phyloP scores from a whole-genome alignment of 2,329 filamentous ascomycete genomes.

The Colletotrichum musae region DNA sequence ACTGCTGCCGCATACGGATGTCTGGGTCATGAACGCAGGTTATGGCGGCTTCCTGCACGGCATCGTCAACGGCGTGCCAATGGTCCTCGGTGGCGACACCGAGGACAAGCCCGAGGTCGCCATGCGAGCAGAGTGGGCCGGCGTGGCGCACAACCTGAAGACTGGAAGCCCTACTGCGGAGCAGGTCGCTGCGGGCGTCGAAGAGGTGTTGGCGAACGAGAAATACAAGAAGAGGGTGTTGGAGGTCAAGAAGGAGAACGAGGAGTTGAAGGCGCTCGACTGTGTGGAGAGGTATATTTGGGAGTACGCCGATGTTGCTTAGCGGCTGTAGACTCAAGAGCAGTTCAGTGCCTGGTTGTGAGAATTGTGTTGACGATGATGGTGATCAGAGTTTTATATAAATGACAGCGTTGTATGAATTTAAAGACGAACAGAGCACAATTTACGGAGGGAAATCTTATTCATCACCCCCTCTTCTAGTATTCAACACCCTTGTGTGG shows the following conservation, averaged over 20 bases:
- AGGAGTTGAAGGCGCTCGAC: slow-evolving; percentile 44
- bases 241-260: slow-evolving; percentile 52
- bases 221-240: slow-evolving; percentile 50
- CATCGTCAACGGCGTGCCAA: slow-evolving; percentile 61
- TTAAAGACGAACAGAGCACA: too few relatives aligned
- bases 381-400: background rate
- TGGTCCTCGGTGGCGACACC: slow-evolving; percentile 60
- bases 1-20: slow-evolving; percentile 58
- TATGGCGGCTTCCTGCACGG: slow-evolving; percentile 64
- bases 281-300: slow-evolving; percentile 40
- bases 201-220: slow-evolving; percentile 48
- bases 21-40: slow-evolving; percentile 64
- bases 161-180: slow-evolving; percentile 50
- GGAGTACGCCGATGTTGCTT: slow-evolving; percentile 24
- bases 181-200: slow-evolving; percentile 49
- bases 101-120: slow-evolving; percentile 60
- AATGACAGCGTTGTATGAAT: too few relatives aligned
- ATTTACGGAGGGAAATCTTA: too few relatives aligned
- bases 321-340: background rate
- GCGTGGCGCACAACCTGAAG: slow-evolving; percentile 60
- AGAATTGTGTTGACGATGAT: background rate
- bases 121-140: slow-evolving; percentile 58
- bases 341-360: background rate
- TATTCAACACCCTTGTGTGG: too few relatives aligned
- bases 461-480: too few relatives aligned